Evolutionary conservation across 164 flowering plant species (phyloP).

Genomic region (Tetrastigma voinierianum): DNA sequence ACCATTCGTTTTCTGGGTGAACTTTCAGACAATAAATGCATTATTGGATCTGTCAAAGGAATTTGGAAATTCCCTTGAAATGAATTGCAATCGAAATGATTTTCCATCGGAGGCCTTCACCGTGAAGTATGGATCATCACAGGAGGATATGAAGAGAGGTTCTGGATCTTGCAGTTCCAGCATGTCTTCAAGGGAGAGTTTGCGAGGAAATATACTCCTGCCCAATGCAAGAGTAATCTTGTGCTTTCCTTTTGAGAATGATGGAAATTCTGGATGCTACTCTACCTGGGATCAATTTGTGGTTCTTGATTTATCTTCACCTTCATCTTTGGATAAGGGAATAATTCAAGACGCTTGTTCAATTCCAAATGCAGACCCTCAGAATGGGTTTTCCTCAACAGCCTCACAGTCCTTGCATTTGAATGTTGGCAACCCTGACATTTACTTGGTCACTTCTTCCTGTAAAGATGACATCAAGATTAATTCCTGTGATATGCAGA

Average conservation of each 20-base stretch:
- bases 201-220: conserved; percentile 51
- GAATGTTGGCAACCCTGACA: conserved; percentile 45
- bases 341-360: conserved; percentile 13
- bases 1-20: conserved; percentile 70
- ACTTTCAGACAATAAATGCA: conserved; percentile 42
- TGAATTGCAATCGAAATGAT: conserved; percentile 11
- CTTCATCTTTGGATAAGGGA: conserved; percentile 22
- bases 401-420: conserved; percentile 51
- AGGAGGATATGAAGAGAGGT: conserved; percentile 18
- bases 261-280: conserved; percentile 24
- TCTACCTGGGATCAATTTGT: conserved; percentile 61
- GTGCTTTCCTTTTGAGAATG: conserved; percentile 58
- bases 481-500: conserved; percentile 8
- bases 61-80: conserved; percentile 27
- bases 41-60: conserved; percentile 42
- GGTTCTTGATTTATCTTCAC: conserved; percentile 61
- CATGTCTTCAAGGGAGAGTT: conserved; percentile 28
- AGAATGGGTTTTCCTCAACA: conserved; percentile 25
- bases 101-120: conserved; percentile 15
- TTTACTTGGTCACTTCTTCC: conserved; percentile 42
- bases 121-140: conserved; percentile 23
- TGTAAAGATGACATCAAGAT: conserved; percentile 17
- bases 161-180: conserved; percentile 16
- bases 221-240: conserved; percentile 64
- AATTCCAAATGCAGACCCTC: conserved; percentile 21